A percentile compares a stretch with the other conserved stretches of the same genome.
These are phyloP conservation scores for Geotrichum australiense DNA, from an alignment of 1,139 yeast species.

Conservation along the genomic window DNA sequence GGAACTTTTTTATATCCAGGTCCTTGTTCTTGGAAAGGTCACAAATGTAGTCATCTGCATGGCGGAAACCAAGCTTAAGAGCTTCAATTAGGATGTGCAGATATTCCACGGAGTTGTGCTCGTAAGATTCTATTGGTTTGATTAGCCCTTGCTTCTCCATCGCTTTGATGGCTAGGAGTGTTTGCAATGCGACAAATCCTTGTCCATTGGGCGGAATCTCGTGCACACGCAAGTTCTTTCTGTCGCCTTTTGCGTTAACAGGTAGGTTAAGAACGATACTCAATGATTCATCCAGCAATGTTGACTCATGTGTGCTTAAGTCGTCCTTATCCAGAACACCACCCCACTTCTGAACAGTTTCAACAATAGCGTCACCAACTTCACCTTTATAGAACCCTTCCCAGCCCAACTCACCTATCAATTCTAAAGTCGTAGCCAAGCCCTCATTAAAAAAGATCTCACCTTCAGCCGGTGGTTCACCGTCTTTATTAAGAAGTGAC, in stretches of 20 bases:
- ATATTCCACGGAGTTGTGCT: slow-evolving; percentile 67
- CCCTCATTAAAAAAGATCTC: slow-evolving; percentile 49
- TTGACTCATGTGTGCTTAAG: slow-evolving; percentile 48
- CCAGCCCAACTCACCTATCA: slow-evolving; percentile 52
- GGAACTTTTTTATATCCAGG: slow-evolving; percentile 37
- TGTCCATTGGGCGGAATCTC: slow-evolving; percentile 83
- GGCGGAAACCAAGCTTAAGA: slow-evolving; percentile 67
- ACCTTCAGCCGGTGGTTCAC: slow-evolving; percentile 51
- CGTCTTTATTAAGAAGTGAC: slow-evolving; percentile 38
- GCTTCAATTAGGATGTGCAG: slow-evolving; percentile 62
- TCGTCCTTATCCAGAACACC: slow-evolving; percentile 55
- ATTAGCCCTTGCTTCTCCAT: slow-evolving; percentile 42
- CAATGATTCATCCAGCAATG: slow-evolving; percentile 49
- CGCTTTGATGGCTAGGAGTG: slow-evolving; percentile 58
- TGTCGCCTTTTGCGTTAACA: slow-evolving; percentile 19
- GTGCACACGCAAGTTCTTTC: slow-evolving; percentile 40
- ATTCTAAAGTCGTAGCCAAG: slow-evolving; percentile 48
- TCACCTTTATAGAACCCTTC: slow-evolving; percentile 63
- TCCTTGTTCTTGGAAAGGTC: slow-evolving; percentile 38
- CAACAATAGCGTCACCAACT: slow-evolving; percentile 59
- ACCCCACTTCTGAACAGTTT: slow-evolving; percentile 45
- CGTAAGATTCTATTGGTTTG: slow-evolving; percentile 34
- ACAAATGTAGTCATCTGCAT: slow-evolving; percentile 67
- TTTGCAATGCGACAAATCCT: slow-evolving; percentile 64
- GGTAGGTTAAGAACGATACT: slow-evolving; percentile 40